Evolutionary conservation across 345 rosid genomes (phyloP), one percentile per base, ranked within the genome.

Genomic region (Kandelia obovata): DNA sequence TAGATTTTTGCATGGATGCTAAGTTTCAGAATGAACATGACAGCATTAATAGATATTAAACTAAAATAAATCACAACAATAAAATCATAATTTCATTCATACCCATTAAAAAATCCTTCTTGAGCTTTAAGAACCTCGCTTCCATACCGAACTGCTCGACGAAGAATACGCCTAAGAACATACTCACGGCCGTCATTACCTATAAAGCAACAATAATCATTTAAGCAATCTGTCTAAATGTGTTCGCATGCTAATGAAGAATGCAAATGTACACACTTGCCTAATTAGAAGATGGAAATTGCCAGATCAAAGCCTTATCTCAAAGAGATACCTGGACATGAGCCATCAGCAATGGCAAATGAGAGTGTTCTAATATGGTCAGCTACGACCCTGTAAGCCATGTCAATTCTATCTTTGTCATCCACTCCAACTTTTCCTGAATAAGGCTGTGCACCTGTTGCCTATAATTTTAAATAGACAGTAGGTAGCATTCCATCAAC

Each of bases 141-240:
- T 35, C 99, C 96, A 71, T 90, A 95, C 57, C 98, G 90, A 68
- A 95, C 98, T 62, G 98, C 99, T 75, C 94, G 90, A 47, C 99
- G 99, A 74, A 95, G 97, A 75, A 95, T 92, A 60, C 99, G 94
- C 77, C 99, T 83, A 20, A 95, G 78, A 70, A 95, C 99, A 78
- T 95, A 90, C 71, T 95, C 99, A 71, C 96, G 97, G 10, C 98
- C 99, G 71, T 92, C 98, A 69, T 90, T 95, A 77, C 99, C 99
- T 95, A 71, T 64, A 68, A 15, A 68, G 28, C 55, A 75, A 74
- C 57, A 63, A 25, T n/a, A 55, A 43, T 13, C 26, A 30, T 28
- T 60, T 43, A 61, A 61, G 39, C 5, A 23, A 28, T 30, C n/a
- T 3, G 47, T 16, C 15, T 62, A 43, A 13, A 56, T 17, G 25